Evolutionary conservation across 2,329 filamentous ascomycete genomes (phyloP).

Genomic region (Calonectria crousiana): DNA sequence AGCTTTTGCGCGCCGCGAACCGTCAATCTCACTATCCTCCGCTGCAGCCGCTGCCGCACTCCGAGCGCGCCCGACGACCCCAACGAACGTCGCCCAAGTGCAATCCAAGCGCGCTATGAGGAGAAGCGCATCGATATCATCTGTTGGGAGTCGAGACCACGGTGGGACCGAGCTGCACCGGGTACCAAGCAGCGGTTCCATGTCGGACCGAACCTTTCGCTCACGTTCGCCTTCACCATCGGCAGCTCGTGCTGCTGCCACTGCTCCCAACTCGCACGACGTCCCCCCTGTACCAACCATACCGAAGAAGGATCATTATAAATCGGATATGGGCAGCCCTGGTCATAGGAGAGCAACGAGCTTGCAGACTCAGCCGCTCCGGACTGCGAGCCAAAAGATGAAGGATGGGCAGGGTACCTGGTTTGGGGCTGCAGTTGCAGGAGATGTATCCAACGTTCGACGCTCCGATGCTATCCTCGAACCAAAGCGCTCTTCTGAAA

Average conservation of each 20-base stretch:
- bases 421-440: conserved; percentile 60
- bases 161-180: conserved; percentile 68
- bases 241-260: conserved; percentile 61
- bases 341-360: conserved; percentile 56
- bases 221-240: conserved; percentile 81
- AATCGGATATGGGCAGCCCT: conserved; percentile 40
- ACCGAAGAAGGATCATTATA: conserved; percentile 61
- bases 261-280: conserved; percentile 55
- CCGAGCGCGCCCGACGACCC: conserved; percentile 80
- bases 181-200: conserved; percentile 79
- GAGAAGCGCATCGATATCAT: conserved; percentile 79
- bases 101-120: conserved; percentile 89
- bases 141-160: conserved; percentile 65
- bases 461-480: conserved; percentile 57
- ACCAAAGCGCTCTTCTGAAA: conserved; percentile 46
- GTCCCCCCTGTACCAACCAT: conserved; percentile 83
- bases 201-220: conserved; percentile 90
- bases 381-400: conserved; percentile 66
- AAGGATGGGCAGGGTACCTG: conserved; percentile 59
- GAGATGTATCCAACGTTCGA: conserved; percentile 59
- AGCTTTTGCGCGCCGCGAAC: conserved; percentile 79
- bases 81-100: conserved; percentile 83
- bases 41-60: conserved; percentile 90
- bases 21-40: conserved; percentile 76
- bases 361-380: conserved; percentile 62